Conservation (phyloP, 805 yeast genomes). For the Suhomyces canberraensis region DNA sequence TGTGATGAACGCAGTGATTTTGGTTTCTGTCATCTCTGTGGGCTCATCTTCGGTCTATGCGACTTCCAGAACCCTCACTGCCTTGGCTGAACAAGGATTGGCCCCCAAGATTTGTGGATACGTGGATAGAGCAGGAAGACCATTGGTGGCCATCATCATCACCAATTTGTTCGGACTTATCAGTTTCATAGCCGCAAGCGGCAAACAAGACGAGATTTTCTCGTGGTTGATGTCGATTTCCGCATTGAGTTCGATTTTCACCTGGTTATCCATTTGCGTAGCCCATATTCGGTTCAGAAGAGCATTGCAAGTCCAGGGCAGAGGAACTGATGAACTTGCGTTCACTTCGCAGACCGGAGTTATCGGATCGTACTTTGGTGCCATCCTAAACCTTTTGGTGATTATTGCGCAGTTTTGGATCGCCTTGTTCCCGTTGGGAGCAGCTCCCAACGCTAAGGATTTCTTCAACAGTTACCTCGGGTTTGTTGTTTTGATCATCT, state of each 20-base stretch:
- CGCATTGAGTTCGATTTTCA: conserved; percentile 24
- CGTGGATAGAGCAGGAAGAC: conserved; percentile 67
- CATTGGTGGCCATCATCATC: conserved; percentile 52
- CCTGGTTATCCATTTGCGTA: conserved; percentile 26
- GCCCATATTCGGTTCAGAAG: conserved; percentile 26
- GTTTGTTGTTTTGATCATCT: conserved; percentile 21
- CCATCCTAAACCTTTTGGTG: conserved; percentile 18
- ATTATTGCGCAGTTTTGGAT: conserved; percentile 27
- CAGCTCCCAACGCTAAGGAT: conserved; percentile 17
- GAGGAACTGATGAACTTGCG: conserved; percentile 21
- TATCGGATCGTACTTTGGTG: conserved; percentile 23
- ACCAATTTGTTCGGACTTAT: conserved; percentile 57
- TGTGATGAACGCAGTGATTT: conserved; percentile 65
- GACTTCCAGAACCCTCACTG: conserved; percentile 61
- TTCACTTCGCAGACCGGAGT: conserved; percentile 23
- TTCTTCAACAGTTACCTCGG: conserved; percentile 26
- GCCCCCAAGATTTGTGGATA: conserved; percentile 58
- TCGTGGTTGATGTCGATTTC: conserved; percentile 26
- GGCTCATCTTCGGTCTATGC: conserved; percentile 73
- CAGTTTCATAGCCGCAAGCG: conserved; percentile 52
- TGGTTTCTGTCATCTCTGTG: conserved; percentile 65
- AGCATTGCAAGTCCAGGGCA: conserved; percentile 20
- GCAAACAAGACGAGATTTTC: conserved; percentile 20
- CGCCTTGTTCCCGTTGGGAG: conserved; percentile 25
- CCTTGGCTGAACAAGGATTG: conserved; percentile 61